Base-by-base conservation (phyloP, 768 basidiomycete species). In the Boletus sp. region DNA sequence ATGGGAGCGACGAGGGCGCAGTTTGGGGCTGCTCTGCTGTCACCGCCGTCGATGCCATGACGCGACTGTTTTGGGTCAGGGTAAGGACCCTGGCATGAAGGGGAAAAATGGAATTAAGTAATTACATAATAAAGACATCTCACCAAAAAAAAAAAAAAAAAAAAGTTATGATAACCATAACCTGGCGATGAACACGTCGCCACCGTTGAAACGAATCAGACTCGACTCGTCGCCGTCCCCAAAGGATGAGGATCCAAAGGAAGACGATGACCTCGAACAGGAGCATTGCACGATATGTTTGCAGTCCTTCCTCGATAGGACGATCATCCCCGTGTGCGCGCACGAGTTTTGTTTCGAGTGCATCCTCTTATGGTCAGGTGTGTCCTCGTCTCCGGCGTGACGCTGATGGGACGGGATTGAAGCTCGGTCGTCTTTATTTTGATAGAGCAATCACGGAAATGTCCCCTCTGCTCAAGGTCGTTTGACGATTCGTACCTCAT, bases 311-410 rank as follows among this genome's bases (percentile, higher is more conserved):
- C 74, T 78, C 14, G 92, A 97, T 72, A 76, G 88, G 42, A 88
- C 93, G 0, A 79, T 95, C 37, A 76, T 96, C 25, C 90, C 93
- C 1, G 79, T 76, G 8, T 97, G 94, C 70, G 88, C 90, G 2
- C 94, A 98, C 75, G 88, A 90, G 64, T 95, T 95, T 65, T 98
- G 94, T 64, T 96, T 96, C 60, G 89, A 91, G 52, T 98, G 94
- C 68, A 77, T 97, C 23, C 74, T 88, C 44, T 72, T 93, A 1
- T 96, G 93, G 94, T 81, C 88, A 50, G 86, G 90, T 90, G 55
- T 60, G 80, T 73, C 8, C n/a, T 21, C 25, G 13, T 25, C n/a
- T n/a, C n/a, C 17, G 11, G 7, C 10, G 15, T 13, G 11, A 3
- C 13, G 19, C 15, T 10, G 32, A 25, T 29, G 37, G 21, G 21